These are phyloP conservation scores for Limnanthes douglasii DNA, from an alignment of 345 rosid genomes.

Conservation along the genomic window DNA sequence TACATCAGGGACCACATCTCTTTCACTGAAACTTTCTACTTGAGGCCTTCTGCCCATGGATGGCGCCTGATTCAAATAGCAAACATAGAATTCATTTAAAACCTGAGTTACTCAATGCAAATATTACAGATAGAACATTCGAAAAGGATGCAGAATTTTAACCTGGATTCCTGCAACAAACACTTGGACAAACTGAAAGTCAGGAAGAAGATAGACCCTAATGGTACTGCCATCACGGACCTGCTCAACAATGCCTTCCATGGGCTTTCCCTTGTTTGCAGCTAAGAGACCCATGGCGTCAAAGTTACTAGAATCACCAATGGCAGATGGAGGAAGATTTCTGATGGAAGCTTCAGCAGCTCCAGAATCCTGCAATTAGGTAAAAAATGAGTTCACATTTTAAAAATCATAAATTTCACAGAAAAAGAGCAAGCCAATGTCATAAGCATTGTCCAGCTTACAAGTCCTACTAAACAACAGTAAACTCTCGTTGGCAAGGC, in stretches of 20 bases:
- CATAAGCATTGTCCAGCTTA: too few relatives aligned
- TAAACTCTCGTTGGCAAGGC: too few relatives aligned
- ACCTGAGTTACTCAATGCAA: background rate
- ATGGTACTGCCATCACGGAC: constrained; percentile 92
- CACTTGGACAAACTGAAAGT: constrained; percentile 89
- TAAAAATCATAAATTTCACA: background rate
- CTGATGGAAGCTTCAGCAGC: constrained; percentile 75
- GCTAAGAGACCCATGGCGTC: constrained; percentile 72
- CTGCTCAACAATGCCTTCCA: constrained; percentile 92
- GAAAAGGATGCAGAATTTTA: background rate
- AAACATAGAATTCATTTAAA: background rate
- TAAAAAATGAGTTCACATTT: background rate
- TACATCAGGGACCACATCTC: constrained; percentile 30
- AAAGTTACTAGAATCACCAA: constrained; percentile 65
- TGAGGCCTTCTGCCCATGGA: constrained; percentile 62
- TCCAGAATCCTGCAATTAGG: constrained; percentile 45
- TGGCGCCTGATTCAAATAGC: constrained; percentile 44
- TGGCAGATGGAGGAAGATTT: constrained; percentile 88
- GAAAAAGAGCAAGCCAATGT: background rate
- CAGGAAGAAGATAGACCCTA: constrained; percentile 89
- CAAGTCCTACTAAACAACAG: too few relatives aligned
- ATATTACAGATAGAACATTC: background rate
- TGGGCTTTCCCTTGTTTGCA: constrained; percentile 67
- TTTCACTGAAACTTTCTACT: constrained; percentile 23
- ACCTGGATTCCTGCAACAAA: constrained; percentile 98